Base-by-base conservation (phyloP, 2,329 filamentous ascomycete genomes). In the Alternaria arbusti region DNA sequence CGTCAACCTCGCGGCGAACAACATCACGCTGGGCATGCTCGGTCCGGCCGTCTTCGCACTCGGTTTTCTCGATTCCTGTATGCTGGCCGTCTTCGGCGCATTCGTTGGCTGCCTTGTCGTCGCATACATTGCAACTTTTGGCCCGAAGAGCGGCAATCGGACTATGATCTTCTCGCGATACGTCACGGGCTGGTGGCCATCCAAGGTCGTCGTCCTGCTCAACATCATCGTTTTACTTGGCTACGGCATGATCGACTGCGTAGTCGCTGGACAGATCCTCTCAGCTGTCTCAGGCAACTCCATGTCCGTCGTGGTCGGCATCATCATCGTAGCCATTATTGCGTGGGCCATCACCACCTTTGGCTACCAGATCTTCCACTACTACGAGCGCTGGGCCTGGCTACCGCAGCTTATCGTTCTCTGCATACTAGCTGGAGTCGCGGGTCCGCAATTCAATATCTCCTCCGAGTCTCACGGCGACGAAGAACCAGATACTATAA, bases 371-470 rank as follows among this genome's bases (percentile, higher is more conserved):
- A 81, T 88, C 47, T 91, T 92, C 75, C 89, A 92, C 72, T 83
- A 86, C 57, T 92, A 91, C 74, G 89, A 91, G 79, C 84, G 89
- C 74, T 90, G 86, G 72, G 88, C 88, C 1, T 91, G 89, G 84
- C 79, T 91, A 0, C 89, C 89, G 0, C 88, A 90, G 70, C 72
- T 89, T 1, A 80, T 89, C 5, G 85, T 89, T 5, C 77, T 90
- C 5, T 86, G 86, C 59, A 85, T 91, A 30, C 81, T 91, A 0
- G 86, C 87, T 43, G 90, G 89, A 4, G 85, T 86, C 3, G 88
- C 89, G 3, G 87, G 87, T 0, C 83, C 84, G 2, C 82, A 86
- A 15, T 91, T 90, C 70, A 87, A 91, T 67, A 77, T 85, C 1
- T 77, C 81, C 2, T 83, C 84, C 1, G 77, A 82, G 3, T 88